Evolutionary conservation across 202 grass and related monocot species (phyloP).

Genomic region (Setaria viridis): DNA sequence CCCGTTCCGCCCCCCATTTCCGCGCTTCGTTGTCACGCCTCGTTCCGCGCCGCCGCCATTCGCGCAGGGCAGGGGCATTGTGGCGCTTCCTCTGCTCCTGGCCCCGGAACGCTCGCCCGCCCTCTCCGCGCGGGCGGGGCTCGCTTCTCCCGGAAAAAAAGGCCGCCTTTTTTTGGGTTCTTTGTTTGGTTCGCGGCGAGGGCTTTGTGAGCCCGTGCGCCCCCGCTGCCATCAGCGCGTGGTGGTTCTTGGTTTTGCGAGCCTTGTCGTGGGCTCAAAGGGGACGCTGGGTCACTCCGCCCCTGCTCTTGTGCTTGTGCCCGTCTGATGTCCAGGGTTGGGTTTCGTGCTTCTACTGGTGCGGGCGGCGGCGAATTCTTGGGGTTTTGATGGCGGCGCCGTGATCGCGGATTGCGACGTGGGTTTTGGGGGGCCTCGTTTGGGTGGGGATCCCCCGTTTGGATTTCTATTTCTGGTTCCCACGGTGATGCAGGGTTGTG

Average conservation of each 20-base stretch:
- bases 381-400: neutral
- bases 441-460: constrained; percentile 2
- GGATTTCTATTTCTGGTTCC: neutral
- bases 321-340: neutral
- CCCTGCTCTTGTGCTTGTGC: neutral
- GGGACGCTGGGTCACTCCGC: neutral
- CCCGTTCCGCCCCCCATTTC: neutral
- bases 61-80: neutral
- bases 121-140: neutral
- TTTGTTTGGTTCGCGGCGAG: constrained; percentile 10
- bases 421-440: neutral
- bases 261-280: neutral
- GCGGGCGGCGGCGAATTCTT: neutral
- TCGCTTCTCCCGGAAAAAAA: neutral
- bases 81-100: neutral
- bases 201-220: neutral
- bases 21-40: neutral
- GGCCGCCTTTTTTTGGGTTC: neutral
- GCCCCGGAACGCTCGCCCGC: neutral
- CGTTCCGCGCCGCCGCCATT: neutral
- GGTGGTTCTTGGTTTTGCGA: neutral
- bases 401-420: constrained; percentile 6
- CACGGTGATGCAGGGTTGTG: neutral
- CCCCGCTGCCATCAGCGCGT: neutral
- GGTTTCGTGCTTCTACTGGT: neutral